Evolutionary conservation across 345 rosid genomes (phyloP).

Genomic region (Hypericum perforatum): DNA sequence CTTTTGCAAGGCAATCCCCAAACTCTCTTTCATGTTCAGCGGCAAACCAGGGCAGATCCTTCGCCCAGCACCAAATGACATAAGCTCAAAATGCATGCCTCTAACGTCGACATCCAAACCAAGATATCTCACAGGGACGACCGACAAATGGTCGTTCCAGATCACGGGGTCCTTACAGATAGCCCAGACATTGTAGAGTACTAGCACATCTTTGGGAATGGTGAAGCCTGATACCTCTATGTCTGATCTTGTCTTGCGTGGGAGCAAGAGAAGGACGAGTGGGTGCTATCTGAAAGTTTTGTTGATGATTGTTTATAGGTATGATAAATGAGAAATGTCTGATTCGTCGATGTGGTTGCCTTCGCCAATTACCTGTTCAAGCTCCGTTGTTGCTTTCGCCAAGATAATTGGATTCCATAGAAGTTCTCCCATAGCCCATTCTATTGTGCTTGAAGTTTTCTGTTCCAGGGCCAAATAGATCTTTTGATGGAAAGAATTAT

Average conservation of each 20-base stretch:
- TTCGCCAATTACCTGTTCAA: too few relatives aligned
- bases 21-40: constrained; percentile 17
- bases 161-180: constrained; percentile 14
- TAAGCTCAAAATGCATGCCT: constrained; percentile 13
- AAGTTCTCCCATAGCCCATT: too few relatives aligned
- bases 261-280: constrained; percentile 11
- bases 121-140: constrained; percentile 9
- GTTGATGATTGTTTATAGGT: background rate
- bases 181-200: constrained; percentile 16
- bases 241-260: constrained; percentile 10
- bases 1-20: constrained; percentile 25
- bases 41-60: constrained; percentile 34
- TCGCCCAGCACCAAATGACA: constrained; percentile 23
- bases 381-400: too few relatives aligned
- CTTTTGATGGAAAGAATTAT: too few relatives aligned
- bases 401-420: too few relatives aligned
- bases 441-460: too few relatives aligned
- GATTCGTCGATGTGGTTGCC: too few relatives aligned
- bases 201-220: constrained; percentile 9
- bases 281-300: background rate
- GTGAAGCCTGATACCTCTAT: too few relatives aligned
- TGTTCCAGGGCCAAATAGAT: too few relatives aligned
- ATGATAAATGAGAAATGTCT: too few relatives aligned
- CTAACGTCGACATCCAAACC: constrained; percentile 9
- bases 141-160: constrained; percentile 7